phyloP scores from a whole-genome alignment of 192 early-diverging fungal genomes.

The Funneliformis mosseae region DNA sequence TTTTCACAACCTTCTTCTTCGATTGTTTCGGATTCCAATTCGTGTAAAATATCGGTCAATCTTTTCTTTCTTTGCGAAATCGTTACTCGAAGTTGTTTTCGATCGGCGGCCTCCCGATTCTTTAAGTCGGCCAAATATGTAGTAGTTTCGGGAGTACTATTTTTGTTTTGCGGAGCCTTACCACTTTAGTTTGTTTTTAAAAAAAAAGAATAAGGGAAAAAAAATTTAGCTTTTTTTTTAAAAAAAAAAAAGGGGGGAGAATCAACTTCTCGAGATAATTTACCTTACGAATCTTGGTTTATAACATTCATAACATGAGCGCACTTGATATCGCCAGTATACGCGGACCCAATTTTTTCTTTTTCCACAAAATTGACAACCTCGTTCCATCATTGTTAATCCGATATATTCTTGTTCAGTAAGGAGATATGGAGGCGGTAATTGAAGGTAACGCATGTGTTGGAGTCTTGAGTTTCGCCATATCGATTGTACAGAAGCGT shows the following conservation, averaged over 20 bases:
- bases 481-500: not conserved
- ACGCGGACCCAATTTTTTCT: not conserved
- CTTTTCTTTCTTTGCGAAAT: not conserved
- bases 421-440: constrained; percentile 9
- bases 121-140: not conserved
- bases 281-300: not conserved
- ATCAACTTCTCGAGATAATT: not conserved
- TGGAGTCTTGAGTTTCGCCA: constrained; percentile 1
- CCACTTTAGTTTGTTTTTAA: no score
- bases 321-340: not conserved
- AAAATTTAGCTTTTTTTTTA: not conserved
- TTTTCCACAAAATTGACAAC: constrained; percentile 13
- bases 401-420: constrained; percentile 15
- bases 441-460: not conserved
- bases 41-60: not conserved
- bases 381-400: not conserved
- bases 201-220: not conserved
- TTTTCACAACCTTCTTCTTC: not conserved
- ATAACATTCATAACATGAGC: constrained; percentile 4
- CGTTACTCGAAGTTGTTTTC: not conserved
- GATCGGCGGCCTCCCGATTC: not conserved
- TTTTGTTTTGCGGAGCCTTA: not conserved
- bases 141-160: not conserved
- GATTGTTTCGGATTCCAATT: not conserved
- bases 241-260: not conserved